Conservation (phyloP, 2,329 filamentous ascomycete genomes). For the Graphium sp. region DNA sequence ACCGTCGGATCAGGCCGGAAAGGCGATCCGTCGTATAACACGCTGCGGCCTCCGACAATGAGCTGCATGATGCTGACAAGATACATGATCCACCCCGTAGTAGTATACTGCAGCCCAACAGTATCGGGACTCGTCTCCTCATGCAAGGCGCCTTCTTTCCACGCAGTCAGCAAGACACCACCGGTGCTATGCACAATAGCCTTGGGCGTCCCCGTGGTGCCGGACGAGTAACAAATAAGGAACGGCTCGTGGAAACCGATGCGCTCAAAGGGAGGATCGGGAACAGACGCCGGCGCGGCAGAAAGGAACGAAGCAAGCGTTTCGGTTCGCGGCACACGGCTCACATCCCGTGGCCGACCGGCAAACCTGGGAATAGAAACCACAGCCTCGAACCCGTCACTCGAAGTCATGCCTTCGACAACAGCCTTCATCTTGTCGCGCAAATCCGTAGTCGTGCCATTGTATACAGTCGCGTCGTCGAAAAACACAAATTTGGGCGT, state of each 20-base stretch:
- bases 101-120: slow-evolving; percentile 39
- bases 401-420: slow-evolving; percentile 41
- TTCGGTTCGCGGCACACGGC: slow-evolving; percentile 27
- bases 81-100: slow-evolving; percentile 85
- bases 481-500: slow-evolving; percentile 68
- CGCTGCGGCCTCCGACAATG: slow-evolving; percentile 37
- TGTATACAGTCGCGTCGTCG: slow-evolving; percentile 67
- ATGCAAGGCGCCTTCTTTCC: slow-evolving; percentile 43
- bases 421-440: slow-evolving; percentile 56
- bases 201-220: slow-evolving; percentile 71
- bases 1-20: slow-evolving; percentile 52
- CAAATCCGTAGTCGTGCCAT: slow-evolving; percentile 58
- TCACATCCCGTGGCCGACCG: slow-evolving; percentile 41
- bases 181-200: slow-evolving; percentile 70
- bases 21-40: slow-evolving; percentile 75
- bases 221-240: slow-evolving; percentile 62
- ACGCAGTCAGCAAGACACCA: slow-evolving; percentile 34
- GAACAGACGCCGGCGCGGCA: slow-evolving; percentile 2
- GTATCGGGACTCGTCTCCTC: slow-evolving; percentile 20
- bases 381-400: slow-evolving; percentile 42
- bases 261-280: neutral
- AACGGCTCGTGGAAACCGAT: slow-evolving; percentile 59
- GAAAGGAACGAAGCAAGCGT: slow-evolving; percentile 26
- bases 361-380: slow-evolving; percentile 52
- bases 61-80: slow-evolving; percentile 41